phyloP scores from a whole-genome alignment of 1,284 basidiomycete species.

The Spongiforma sp. region DNA sequence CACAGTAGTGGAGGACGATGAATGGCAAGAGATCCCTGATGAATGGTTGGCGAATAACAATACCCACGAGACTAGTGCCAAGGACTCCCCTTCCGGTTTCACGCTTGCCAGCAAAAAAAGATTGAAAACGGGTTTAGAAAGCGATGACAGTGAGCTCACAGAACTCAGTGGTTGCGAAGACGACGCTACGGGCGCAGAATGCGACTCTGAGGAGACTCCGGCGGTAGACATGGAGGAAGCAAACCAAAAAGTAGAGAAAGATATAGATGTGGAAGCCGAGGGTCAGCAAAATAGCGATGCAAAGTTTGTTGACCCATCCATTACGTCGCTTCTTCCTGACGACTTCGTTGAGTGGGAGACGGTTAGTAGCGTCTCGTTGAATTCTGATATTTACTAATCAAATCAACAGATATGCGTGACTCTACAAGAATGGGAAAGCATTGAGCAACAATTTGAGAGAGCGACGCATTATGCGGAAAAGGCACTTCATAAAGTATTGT shows the following conservation, averaged over 20 bases:
- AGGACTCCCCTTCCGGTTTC: constrained; percentile 17
- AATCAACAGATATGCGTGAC: constrained; percentile 72
- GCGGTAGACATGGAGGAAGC: constrained; percentile 7
- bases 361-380: constrained; percentile 49
- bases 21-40: constrained; percentile 79
- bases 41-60: constrained; percentile 64
- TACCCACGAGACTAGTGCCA: constrained; percentile 15
- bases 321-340: constrained; percentile 38
- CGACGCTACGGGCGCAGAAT: constrained; percentile 18
- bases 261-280: constrained; percentile 3
- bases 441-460: constrained; percentile 73
- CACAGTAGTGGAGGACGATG: constrained; percentile 54
- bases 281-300: constrained; percentile 7
- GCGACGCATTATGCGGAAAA: constrained; percentile 83
- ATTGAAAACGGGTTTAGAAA: constrained; percentile 59
- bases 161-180: constrained; percentile 60
- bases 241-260: neutral
- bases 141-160: constrained; percentile 70
- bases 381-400: constrained; percentile 6
- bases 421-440: constrained; percentile 80
- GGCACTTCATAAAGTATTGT: constrained; percentile 72
- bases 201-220: constrained; percentile 6
- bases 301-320: neutral
- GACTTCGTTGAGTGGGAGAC: constrained; percentile 86
- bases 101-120: constrained; percentile 13